Evolutionary conservation across 306 rosid species (phyloP), one percentile per base, ranked within the genome.

Genomic region (Dalbergia cultrata): DNA sequence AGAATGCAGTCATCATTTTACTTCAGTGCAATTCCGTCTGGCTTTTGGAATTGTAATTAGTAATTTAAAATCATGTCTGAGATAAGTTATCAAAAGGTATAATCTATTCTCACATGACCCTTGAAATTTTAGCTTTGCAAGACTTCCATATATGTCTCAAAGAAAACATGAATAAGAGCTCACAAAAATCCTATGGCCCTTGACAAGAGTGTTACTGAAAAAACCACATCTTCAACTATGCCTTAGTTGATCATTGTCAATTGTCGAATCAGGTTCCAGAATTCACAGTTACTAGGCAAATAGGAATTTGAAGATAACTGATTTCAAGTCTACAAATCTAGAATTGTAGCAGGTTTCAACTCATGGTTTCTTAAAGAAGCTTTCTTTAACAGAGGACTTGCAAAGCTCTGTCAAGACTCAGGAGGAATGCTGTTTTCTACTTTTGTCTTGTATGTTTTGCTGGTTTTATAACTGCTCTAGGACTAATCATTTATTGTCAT

Each of bases 11-110:
- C 37, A 53, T 11, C 68, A 60, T 13, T 53, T 9, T 26, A 37
- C 52, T 19, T 50, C 71, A 67, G 8, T 9, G 14, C n/a, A 31
- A 67, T 64, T 53, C 66, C 39, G 13, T 68, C 68, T 35, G 16
- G 77, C 53, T 54, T 57, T 70, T 58, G 22, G 43, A 77, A 53
- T 69, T 31, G 11, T 6, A 70, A 58, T n/a, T 33, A 53, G 45
- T 49, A 63, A 79, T 34, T 74, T 26, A 49, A 69, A 69, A 71
- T 62, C 21, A 67, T 58, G 18, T 56, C 34, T 9, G 18, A 22
- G 53, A 35, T 41, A 75, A 56, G 54, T 62, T 58, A 74, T 41
- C 68, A 33, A 16, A 35, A 16, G 33, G 54, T 63, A 19, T 74
- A 37, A 39, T 59, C 9, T 22, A 58, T 44, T 75, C 57, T 41